These are phyloP conservation scores for Gyrodon lividus DNA, from an alignment of 768 basidiomycete genomes.

Conservation along the genomic window DNA sequence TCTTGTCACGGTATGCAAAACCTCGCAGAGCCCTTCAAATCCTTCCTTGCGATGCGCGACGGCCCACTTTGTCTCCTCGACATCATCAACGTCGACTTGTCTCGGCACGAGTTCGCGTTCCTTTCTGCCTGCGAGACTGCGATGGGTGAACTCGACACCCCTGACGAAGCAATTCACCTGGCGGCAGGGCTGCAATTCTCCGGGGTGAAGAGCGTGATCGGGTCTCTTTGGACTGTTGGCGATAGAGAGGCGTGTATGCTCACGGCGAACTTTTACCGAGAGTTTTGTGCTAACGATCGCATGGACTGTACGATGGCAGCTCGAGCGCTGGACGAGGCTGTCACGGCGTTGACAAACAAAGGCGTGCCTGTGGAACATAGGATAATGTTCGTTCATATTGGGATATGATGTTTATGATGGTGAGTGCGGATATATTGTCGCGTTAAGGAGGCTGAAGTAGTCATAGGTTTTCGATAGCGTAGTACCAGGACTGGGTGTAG, in stretches of 20 bases:
- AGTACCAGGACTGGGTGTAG: no score
- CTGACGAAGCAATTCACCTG: constrained; percentile 22
- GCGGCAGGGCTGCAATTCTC: constrained; percentile 22
- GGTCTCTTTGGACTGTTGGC: constrained; percentile 19
- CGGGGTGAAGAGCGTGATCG: constrained; percentile 20
- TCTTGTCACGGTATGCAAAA: constrained; percentile 17
- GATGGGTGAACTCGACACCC: constrained; percentile 8
- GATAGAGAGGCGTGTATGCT: background rate
- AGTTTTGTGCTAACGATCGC: background rate
- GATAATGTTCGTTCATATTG: constrained; percentile 6
- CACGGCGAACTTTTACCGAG: background rate
- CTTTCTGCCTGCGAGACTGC: constrained; percentile 29
- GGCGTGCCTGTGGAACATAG: background rate
- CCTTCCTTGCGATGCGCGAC: constrained; percentile 1
- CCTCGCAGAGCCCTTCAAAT: constrained; percentile 8
- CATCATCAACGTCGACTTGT: background rate
- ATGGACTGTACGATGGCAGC: constrained; percentile 6
- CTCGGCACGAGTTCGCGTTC: constrained; percentile 6
- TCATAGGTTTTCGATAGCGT: no score
- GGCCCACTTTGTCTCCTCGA: constrained; percentile 2
- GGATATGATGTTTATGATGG: no score
- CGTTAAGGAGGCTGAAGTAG: no score
- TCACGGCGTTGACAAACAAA: background rate
- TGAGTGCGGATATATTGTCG: no score
- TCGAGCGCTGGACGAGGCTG: background rate